A percentile compares a stretch with the other conserved stretches of the same genome.
Evolutionary conservation across 192 early-diverging fungal genomes (phyloP).

Genomic region (Diversispora eburnea): DNA sequence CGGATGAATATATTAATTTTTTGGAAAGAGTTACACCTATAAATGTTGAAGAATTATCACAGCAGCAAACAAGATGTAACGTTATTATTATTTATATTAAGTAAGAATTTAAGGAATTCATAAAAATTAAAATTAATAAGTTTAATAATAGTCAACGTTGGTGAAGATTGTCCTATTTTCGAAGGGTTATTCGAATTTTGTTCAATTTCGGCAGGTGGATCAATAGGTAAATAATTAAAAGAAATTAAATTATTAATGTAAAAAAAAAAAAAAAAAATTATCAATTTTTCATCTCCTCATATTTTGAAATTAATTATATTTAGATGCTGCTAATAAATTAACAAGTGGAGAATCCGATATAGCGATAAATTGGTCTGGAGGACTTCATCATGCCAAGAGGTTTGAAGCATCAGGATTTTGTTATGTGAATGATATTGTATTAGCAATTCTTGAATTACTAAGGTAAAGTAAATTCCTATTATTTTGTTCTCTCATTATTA

Average conservation of each 20-base stretch:
- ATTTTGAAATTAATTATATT: background rate
- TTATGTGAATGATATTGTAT: conserved; percentile 92
- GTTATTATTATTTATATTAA: background rate
- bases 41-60: conserved; percentile 62
- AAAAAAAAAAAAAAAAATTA: background rate
- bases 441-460: conserved; percentile 73
- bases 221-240: conserved; percentile 59
- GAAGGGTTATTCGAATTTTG: conserved; percentile 97
- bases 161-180: conserved; percentile 94
- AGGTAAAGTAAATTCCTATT: conserved; percentile 26
- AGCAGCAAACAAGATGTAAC: conserved; percentile 64
- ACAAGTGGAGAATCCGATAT: conserved; percentile 57
- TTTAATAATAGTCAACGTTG: conserved; percentile 61
- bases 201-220: conserved; percentile 85
- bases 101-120: background rate
- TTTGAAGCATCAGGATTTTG: conserved; percentile 91
- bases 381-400: conserved; percentile 80
- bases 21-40: conserved; percentile 75
- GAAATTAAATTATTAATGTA: too few relatives aligned
- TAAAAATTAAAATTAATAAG: background rate
- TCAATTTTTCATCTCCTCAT: background rate
- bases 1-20: conserved; percentile 90
- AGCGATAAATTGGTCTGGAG: conserved; percentile 89
- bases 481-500: background rate
- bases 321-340: conserved; percentile 65